Evolutionary conservation across 192 early-diverging fungal genomes (phyloP).

Genomic region (Podila clonocystis): DNA sequence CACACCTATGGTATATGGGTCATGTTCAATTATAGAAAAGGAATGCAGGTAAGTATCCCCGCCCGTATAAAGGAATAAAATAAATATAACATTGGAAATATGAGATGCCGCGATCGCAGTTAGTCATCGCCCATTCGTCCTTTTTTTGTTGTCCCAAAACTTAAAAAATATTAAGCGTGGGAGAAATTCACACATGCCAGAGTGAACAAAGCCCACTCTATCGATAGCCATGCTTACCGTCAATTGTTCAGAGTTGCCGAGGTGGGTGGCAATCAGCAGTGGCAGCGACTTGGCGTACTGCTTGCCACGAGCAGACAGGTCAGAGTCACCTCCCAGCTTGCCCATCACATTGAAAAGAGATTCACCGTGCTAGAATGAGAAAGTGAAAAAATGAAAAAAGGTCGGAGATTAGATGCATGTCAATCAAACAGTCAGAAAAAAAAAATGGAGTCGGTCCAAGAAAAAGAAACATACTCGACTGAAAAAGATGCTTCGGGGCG

Average conservation of each 20-base stretch:
- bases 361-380: conserved; percentile 89
- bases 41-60: not conserved
- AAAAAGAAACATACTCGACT: conserved; percentile 61
- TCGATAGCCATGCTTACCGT: conserved; percentile 54
- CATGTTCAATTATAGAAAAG: conserved; percentile 9
- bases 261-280: conserved; percentile 74
- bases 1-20: conserved; percentile 66
- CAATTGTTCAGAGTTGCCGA: conserved; percentile 76
- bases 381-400: conserved; percentile 6
- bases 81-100: not conserved
- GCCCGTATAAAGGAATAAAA: not conserved
- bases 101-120: too few relatives aligned
- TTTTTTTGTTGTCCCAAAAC: too few relatives aligned
- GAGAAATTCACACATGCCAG: too few relatives aligned
- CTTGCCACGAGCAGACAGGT: conserved; percentile 86
- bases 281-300: conserved; percentile 90
- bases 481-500: conserved; percentile 93
- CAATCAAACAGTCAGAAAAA: not conserved
- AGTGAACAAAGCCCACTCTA: not conserved
- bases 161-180: too few relatives aligned
- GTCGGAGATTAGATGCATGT: conserved; percentile 4
- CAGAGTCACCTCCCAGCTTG: conserved; percentile 95
- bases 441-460: conserved; percentile 2
- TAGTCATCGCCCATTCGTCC: too few relatives aligned
- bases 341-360: conserved; percentile 92